A percentile compares a stretch with the other conserved stretches of the same genome.
These are phyloP conservation scores for Xylaria multiplex DNA, from an alignment of 2,329 filamentous ascomycete genomes.

Conservation along the genomic window DNA sequence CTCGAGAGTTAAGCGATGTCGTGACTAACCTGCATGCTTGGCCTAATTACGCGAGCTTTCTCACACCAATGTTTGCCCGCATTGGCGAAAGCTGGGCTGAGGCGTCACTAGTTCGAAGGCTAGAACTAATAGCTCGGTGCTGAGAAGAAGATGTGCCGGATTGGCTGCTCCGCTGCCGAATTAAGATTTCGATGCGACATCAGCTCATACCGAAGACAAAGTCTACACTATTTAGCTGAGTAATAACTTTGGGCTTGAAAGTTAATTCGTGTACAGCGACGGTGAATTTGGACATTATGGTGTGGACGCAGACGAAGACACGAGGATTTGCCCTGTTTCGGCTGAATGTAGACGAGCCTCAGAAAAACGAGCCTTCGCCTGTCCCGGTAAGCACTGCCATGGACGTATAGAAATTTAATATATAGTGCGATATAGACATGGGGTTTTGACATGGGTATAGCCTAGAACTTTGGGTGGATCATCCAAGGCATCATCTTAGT, in stretches of 20 bases:
- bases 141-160: background rate
- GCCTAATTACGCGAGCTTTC: background rate
- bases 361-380: background rate
- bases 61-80: background rate
- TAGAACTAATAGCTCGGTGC: conserved; percentile 11
- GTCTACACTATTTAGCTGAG: background rate
- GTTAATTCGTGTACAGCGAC: background rate
- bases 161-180: conserved; percentile 13
- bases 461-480: background rate
- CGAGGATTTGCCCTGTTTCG: background rate
- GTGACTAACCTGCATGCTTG: conserved; percentile 15
- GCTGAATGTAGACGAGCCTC: background rate
- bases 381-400: background rate
- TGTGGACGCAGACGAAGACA: background rate
- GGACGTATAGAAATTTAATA: background rate
- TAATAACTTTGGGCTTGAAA: no score
- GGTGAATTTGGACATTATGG: background rate
- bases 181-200: conserved; percentile 5
- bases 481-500: no score
- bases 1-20: conserved; percentile 2
- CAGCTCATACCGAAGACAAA: background rate
- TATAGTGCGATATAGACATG: background rate
- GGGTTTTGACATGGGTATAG: background rate
- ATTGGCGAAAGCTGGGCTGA: conserved; percentile 28
- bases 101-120: conserved; percentile 22